Conservation (phyloP, 2,329 filamentous ascomycete species). For the Myotisia sp. region DNA sequence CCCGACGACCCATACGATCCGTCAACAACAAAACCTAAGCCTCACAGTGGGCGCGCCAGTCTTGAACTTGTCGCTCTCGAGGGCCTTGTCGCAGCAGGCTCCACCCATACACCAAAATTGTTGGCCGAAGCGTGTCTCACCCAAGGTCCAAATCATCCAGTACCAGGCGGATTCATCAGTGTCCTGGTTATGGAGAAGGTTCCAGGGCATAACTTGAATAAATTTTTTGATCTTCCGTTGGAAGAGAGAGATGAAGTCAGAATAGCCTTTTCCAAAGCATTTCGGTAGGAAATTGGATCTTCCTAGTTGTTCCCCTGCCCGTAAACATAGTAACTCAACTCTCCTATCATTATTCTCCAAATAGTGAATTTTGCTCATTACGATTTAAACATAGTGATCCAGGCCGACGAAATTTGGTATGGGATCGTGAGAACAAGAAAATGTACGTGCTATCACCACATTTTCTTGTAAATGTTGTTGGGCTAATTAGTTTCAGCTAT, state of each 20-base stretch:
- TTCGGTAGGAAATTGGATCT: constrained; percentile 6
- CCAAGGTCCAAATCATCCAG: constrained; percentile 3
- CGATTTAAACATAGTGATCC: constrained; percentile 8
- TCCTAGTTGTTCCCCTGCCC: not conserved
- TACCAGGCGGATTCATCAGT: constrained; percentile 9
- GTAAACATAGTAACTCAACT: not conserved
- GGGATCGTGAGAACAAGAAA: constrained; percentile 10
- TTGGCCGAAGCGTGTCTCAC: not conserved
- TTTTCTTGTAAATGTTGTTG: no score
- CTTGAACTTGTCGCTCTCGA: not conserved
- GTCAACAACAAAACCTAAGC: not conserved
- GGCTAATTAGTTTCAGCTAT: constrained; percentile 6
- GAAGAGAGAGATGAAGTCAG: constrained; percentile 11
- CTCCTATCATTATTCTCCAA: no score
- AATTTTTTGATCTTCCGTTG: constrained; percentile 10
- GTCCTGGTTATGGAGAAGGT: constrained; percentile 10
- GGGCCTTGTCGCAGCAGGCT: not conserved
- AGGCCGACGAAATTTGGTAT: constrained; percentile 17
- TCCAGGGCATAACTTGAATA: constrained; percentile 9
- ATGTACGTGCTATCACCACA: constrained; percentile 7
- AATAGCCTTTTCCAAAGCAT: constrained; percentile 10
- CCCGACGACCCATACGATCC: constrained; percentile 1
- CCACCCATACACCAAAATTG: constrained; percentile 1
- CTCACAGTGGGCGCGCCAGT: not conserved
- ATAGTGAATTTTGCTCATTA: constrained; percentile 10